A percentile compares a stretch with the other conserved stretches of the same genome.
Conservation (phyloP, 768 basidiomycete species). For the Naganishia antarctica region DNA sequence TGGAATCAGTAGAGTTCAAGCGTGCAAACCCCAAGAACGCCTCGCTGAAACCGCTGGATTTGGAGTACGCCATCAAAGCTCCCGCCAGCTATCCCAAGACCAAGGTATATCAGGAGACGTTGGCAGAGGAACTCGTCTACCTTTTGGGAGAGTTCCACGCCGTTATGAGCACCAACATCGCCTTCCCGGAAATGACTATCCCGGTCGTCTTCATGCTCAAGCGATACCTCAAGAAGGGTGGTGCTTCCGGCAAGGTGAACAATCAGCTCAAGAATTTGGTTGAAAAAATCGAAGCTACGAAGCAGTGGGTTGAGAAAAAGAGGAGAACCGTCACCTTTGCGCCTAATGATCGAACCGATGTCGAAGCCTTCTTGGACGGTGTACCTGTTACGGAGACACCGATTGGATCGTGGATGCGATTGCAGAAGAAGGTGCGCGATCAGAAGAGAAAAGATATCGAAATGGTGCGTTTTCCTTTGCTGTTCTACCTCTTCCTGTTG, state of each 20-base stretch:
- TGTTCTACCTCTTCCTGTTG: no score
- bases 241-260: constrained; percentile 48
- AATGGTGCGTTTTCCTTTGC: constrained; percentile 34
- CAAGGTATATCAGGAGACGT: constrained; percentile 71
- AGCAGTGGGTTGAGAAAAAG: constrained; percentile 67
- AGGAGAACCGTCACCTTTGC: constrained; percentile 68
- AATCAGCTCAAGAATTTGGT: constrained; percentile 65
- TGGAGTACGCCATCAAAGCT: constrained; percentile 77
- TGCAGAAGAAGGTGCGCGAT: constrained; percentile 74
- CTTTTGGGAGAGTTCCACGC: constrained; percentile 72
- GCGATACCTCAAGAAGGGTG: constrained; percentile 62
- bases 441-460: constrained; percentile 50
- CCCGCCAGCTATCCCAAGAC: constrained; percentile 86
- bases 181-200: constrained; percentile 86
- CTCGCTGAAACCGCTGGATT: constrained; percentile 80
- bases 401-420: constrained; percentile 71
- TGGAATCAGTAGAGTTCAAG: constrained; percentile 66
- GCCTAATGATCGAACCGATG: constrained; percentile 65
- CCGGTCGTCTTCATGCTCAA: constrained; percentile 69
- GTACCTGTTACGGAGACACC: constrained; percentile 63
- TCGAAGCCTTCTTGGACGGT: constrained; percentile 61
- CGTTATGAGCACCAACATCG: constrained; percentile 73
- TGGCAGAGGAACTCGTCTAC: constrained; percentile 75
- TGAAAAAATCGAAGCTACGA: constrained; percentile 81
- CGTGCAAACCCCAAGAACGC: constrained; percentile 69